Percentiles rank a stretch among this genome's conserved stretches.
Conservation (phyloP, 257 asterid species). For the Plantago elongata region DNA sequence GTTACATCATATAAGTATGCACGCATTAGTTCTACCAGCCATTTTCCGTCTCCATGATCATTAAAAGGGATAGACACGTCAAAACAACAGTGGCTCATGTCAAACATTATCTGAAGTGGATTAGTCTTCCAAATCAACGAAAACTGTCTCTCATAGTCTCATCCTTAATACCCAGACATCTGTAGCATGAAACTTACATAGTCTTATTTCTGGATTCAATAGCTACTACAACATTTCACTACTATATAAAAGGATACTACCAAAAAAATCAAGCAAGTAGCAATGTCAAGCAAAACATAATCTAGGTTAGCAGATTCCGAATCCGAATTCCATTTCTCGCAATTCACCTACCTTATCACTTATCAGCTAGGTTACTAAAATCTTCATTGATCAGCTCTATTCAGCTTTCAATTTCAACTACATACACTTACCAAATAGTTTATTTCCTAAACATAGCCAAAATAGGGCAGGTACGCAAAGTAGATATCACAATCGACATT, state of each 20-base stretch:
- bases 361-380: no score
- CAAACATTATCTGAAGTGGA: neutral
- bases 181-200: neutral
- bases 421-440: neutral
- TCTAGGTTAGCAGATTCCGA: no score
- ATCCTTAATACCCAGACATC: neutral
- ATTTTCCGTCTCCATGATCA: neutral
- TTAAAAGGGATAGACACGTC: neutral
- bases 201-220: neutral
- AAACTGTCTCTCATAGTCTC: neutral
- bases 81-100: neutral
- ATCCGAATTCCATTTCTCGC: no score
- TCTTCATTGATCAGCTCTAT: no score
- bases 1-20: slow-evolving; percentile 26
- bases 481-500: no score
- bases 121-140: neutral
- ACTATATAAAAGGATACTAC: neutral
- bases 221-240: neutral
- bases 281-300: no score
- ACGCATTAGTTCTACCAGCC: slow-evolving; percentile 3
- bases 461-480: no score
- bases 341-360: no score
- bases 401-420: no score
- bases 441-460: neutral
- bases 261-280: no score